phyloP scores from a whole-genome alignment of 768 basidiomycete genomes.

The Boletus sensibilis region DNA sequence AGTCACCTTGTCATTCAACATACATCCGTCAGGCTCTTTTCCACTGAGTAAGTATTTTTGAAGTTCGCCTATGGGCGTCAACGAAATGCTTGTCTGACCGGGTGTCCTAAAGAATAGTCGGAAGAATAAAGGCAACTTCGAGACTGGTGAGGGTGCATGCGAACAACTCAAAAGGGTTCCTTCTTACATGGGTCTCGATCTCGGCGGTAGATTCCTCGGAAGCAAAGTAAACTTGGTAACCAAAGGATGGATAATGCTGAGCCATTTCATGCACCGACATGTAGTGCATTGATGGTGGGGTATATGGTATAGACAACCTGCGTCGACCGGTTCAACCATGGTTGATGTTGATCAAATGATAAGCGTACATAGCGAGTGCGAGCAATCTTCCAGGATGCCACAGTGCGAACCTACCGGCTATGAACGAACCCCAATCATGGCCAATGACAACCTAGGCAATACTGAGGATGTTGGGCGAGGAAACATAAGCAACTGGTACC shows the following conservation, averaged over 20 bases:
- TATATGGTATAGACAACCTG: constrained; percentile 68
- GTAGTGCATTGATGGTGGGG: constrained; percentile 53
- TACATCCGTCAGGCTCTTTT: constrained; percentile 5
- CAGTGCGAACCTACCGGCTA: constrained; percentile 63
- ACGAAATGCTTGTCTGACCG: not conserved
- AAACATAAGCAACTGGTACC: constrained; percentile 22
- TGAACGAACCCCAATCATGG: constrained; percentile 79
- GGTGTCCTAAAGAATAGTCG: constrained; percentile 7
- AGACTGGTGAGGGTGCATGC: constrained; percentile 26
- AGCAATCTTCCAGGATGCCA: constrained; percentile 66
- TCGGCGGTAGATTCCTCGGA: constrained; percentile 48
- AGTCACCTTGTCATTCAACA: constrained; percentile 22
- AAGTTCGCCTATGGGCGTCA: constrained; percentile 4
- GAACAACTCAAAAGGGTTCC: not conserved
- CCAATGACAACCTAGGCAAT: constrained; percentile 59
- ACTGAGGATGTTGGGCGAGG: not conserved
- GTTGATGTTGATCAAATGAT: not conserved
- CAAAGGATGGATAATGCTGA: constrained; percentile 51
- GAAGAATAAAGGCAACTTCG: constrained; percentile 20
- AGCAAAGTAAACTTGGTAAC: constrained; percentile 70
- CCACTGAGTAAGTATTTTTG: constrained; percentile 7
- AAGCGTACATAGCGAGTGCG: constrained; percentile 59
- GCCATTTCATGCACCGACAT: constrained; percentile 52
- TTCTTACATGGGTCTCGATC: constrained; percentile 56
- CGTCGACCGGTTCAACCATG: not conserved